phyloP scores from a whole-genome alignment of 2,329 filamentous ascomycete species.

The Aspergillus viridinutans region DNA sequence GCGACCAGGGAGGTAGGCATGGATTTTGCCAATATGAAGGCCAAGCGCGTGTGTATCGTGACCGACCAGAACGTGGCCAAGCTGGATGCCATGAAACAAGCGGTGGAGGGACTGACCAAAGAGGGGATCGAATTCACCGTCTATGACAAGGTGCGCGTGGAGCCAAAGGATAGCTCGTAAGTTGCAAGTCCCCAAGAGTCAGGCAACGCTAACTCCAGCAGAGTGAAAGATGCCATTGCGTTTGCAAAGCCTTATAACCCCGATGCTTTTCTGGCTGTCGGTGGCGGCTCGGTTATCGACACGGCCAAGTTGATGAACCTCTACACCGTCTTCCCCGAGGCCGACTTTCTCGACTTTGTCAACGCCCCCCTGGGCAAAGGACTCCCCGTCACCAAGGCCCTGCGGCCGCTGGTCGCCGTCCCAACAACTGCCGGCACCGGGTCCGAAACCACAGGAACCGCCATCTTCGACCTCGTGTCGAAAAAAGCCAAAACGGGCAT shows the following conservation, averaged over 20 bases:
- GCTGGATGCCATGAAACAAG: conserved; percentile 85
- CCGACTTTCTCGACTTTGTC: conserved; percentile 95
- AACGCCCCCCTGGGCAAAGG: conserved; percentile 91
- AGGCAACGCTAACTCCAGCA: conserved; percentile 36
- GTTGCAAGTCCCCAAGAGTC: too few species aligned
- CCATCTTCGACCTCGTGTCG: conserved; percentile 91
- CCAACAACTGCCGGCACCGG: conserved; percentile 84
- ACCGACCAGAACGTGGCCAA: conserved; percentile 80
- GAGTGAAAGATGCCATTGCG: conserved; percentile 82
- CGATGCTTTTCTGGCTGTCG: conserved; percentile 90
- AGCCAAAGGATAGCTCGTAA: conserved; percentile 91
- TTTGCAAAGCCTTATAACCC: conserved; percentile 76
- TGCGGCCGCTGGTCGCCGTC: conserved; percentile 75
- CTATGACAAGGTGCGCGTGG: conserved; percentile 74
- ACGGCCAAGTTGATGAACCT: conserved; percentile 99
- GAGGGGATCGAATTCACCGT: conserved; percentile 79
- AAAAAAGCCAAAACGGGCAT: conserved; percentile 93
- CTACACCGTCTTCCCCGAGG: conserved; percentile 84
- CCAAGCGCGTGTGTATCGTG: conserved; percentile 83
- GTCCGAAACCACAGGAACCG: conserved; percentile 93
- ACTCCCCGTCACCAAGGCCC: conserved; percentile 63
- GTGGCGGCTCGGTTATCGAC: conserved; percentile 91
- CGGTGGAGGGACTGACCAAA: conserved; percentile 69
- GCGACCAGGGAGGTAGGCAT: conserved; percentile 95
- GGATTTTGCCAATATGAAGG: conserved; percentile 90